phyloP scores from a whole-genome alignment of 164 flowering plant genomes.

The Akebia trifoliata region DNA sequence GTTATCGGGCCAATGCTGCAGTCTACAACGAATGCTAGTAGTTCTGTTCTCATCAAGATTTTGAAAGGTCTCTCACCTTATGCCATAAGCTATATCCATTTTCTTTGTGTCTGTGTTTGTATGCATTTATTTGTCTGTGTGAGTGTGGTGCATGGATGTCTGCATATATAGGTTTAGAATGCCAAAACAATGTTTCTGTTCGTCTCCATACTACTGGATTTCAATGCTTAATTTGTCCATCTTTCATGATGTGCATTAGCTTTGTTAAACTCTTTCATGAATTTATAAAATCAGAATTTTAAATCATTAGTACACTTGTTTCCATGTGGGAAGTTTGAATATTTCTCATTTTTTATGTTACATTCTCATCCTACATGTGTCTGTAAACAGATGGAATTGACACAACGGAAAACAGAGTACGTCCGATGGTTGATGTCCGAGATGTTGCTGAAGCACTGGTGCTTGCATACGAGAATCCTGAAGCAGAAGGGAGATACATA shows the following conservation, averaged over 20 bases:
- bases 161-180: no score
- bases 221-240: no score
- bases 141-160: no score
- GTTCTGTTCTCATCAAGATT: conserved; percentile 28
- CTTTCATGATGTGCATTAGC: no score
- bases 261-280: no score
- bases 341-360: no score
- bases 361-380: neutral
- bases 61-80: conserved; percentile 37
- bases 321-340: no score
- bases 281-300: no score
- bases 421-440: conserved; percentile 38
- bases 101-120: neutral
- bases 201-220: no score
- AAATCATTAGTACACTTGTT: no score
- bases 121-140: neutral
- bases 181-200: no score
- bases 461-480: conserved; percentile 34
- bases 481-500: conserved; percentile 48
- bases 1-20: conserved; percentile 60
- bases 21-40: conserved; percentile 40
- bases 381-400: conserved; percentile 33
- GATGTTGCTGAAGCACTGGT: conserved; percentile 47
- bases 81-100: neutral
- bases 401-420: conserved; percentile 15